A percentile compares a stretch with the other conserved stretches of the same genome.
These are phyloP conservation scores for Obba rivulosa DNA, from an alignment of 768 basidiomycete species.

Conservation along the genomic window DNA sequence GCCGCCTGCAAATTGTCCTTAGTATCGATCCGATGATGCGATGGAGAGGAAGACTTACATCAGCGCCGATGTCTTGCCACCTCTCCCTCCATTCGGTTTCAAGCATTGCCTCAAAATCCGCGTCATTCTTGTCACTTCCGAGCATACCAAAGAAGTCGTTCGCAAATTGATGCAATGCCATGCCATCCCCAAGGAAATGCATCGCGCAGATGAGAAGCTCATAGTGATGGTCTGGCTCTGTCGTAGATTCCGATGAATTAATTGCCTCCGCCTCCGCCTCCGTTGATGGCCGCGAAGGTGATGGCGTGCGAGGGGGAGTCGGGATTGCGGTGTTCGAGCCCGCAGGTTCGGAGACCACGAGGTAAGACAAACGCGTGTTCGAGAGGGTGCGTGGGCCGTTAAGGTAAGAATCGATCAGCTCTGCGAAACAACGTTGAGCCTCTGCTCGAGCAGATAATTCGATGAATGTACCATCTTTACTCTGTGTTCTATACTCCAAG, in stretches of 20 bases:
- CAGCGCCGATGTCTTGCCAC: slow-evolving; percentile 18
- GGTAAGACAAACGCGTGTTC: slow-evolving; percentile 57
- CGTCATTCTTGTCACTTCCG: slow-evolving; percentile 27
- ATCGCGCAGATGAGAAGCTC: slow-evolving; percentile 71
- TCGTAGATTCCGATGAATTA: neutral
- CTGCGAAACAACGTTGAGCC: slow-evolving; percentile 13
- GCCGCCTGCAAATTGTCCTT: slow-evolving; percentile 1
- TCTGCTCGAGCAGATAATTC: neutral
- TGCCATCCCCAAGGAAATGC: slow-evolving; percentile 84
- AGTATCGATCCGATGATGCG: neutral
- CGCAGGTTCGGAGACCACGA: slow-evolving; percentile 43
- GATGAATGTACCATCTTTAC: slow-evolving; percentile 46
- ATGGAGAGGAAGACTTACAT: slow-evolving; percentile 10
- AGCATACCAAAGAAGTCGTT: slow-evolving; percentile 74
- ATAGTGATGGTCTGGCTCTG: slow-evolving; percentile 29
- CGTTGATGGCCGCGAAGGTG: slow-evolving; percentile 7
- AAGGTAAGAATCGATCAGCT: slow-evolving; percentile 62
- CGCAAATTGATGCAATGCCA: slow-evolving; percentile 77
- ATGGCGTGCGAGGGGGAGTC: slow-evolving; percentile 30
- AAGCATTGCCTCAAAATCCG: slow-evolving; percentile 26
- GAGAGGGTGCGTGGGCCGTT: slow-evolving; percentile 77
- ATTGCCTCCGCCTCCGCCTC: slow-evolving; percentile 6
- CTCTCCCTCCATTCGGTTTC: slow-evolving; percentile 28
- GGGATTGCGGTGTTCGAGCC: slow-evolving; percentile 14
- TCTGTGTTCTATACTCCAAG: slow-evolving; percentile 45